These are phyloP conservation scores for Sclerotinia subarctica DNA, from an alignment of 2,329 filamentous ascomycete species.

Conservation along the genomic window DNA sequence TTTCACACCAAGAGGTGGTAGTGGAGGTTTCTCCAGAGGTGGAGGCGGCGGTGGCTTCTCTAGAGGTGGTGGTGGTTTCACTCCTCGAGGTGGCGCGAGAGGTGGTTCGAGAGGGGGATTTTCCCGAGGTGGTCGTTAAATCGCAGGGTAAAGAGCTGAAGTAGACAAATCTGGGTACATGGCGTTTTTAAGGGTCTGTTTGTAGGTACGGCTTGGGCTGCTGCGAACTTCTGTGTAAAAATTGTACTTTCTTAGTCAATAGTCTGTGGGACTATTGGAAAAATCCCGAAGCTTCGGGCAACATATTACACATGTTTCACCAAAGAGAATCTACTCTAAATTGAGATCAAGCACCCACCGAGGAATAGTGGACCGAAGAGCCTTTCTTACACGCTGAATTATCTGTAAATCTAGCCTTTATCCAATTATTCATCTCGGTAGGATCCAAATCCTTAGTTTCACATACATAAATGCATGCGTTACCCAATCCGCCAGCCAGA, in stretches of 20 bases:
- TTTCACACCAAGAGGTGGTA: conserved; percentile 45
- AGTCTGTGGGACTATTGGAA: conserved; percentile 10
- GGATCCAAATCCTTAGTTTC: background rate
- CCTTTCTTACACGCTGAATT: background rate
- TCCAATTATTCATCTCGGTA: background rate
- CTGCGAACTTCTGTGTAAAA: conserved; percentile 22
- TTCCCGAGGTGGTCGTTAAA: conserved; percentile 32
- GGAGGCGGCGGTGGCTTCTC: conserved; percentile 38
- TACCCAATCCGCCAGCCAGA: background rate
- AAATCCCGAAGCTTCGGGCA: conserved; percentile 8
- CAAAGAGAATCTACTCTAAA: background rate
- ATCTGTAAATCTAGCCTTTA: background rate
- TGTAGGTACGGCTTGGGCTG: conserved; percentile 18
- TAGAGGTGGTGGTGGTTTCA: conserved; percentile 37
- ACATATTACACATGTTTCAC: conserved; percentile 11
- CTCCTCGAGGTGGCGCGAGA: conserved; percentile 33
- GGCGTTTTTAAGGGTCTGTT: conserved; percentile 21
- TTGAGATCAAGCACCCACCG: background rate
- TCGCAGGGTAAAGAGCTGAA: background rate
- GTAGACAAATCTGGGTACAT: conserved; percentile 20
- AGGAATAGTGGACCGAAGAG: background rate
- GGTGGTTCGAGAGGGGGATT: conserved; percentile 37
- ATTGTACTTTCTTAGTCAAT: conserved; percentile 18
- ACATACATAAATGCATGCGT: background rate
- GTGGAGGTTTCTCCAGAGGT: conserved; percentile 40